Percentiles rank a stretch among this genome's conserved stretches.
phyloP scores from a whole-genome alignment of 345 rosid genomes.

The Cardamine resedifolia region DNA sequence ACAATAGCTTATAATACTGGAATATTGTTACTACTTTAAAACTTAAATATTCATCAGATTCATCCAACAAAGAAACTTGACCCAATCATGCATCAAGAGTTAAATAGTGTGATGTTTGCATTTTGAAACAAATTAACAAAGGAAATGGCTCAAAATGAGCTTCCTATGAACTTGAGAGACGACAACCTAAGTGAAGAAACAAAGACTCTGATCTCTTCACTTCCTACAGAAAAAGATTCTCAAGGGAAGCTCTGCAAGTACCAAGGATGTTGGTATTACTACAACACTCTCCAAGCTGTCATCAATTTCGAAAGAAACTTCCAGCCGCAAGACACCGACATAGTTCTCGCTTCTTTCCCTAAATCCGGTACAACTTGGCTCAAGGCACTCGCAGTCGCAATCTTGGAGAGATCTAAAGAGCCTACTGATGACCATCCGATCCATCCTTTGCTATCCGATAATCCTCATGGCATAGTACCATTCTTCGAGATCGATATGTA shows the following conservation, averaged over 20 bases:
- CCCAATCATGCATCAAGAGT: not conserved
- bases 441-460: slow-evolving; percentile 44
- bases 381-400: slow-evolving; percentile 34
- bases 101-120: not conserved
- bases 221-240: slow-evolving; percentile 24
- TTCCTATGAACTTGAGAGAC: slow-evolving; percentile 35
- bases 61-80: not conserved
- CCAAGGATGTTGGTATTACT: slow-evolving; percentile 5
- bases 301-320: slow-evolving; percentile 36
- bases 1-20: not conserved
- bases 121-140: not conserved
- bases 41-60: not conserved
- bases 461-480: slow-evolving; percentile 57
- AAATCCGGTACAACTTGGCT: slow-evolving; percentile 43
- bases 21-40: not conserved
- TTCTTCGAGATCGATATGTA: slow-evolving; percentile 40
- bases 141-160: not conserved
- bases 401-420: not conserved
- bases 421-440: not conserved
- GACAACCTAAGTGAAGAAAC: slow-evolving; percentile 33
- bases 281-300: not conserved
- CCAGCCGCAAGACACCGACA: slow-evolving; percentile 33
- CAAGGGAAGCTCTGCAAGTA: not conserved
- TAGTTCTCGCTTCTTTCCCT: slow-evolving; percentile 18
- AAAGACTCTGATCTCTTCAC: slow-evolving; percentile 36